A percentile compares a stretch with the other conserved stretches of the same genome.
Conservation (phyloP, 208 protist species). For the Trichomonas gallinae region DNA sequence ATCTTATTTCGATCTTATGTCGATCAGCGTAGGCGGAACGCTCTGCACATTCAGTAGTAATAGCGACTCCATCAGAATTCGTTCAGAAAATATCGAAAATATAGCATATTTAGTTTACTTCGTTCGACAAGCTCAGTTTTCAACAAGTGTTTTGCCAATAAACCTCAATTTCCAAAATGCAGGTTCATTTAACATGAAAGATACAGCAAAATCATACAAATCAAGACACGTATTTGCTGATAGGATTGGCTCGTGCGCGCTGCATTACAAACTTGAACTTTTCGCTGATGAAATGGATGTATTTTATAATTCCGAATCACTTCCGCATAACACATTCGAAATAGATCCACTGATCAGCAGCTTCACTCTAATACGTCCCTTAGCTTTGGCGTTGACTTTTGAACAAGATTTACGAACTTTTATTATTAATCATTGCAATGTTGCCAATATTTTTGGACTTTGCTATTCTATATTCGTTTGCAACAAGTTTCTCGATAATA, state of each 20-base stretch:
- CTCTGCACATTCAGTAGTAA: background rate
- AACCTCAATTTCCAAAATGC: background rate
- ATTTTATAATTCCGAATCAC: background rate
- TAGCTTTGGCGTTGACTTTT: background rate
- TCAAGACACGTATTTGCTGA: background rate
- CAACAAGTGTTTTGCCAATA: background rate
- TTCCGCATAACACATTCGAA: background rate
- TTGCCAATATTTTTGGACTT: background rate
- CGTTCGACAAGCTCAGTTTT: background rate
- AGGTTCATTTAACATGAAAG: background rate
- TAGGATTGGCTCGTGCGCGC: background rate
- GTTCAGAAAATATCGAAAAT: background rate
- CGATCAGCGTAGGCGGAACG: background rate
- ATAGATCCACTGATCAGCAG: background rate
- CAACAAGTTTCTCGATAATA: background rate
- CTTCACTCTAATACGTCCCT: background rate
- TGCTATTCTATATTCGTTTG: background rate
- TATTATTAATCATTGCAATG: background rate
- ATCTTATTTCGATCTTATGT: background rate
- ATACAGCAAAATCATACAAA: background rate
- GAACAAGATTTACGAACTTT: background rate
- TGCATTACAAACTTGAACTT: background rate
- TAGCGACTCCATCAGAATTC: background rate
- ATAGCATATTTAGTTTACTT: background rate
- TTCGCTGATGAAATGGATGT: background rate